Conservation (phyloP, 208 protist species). For the Trypanosomatidae sp. region DNA sequence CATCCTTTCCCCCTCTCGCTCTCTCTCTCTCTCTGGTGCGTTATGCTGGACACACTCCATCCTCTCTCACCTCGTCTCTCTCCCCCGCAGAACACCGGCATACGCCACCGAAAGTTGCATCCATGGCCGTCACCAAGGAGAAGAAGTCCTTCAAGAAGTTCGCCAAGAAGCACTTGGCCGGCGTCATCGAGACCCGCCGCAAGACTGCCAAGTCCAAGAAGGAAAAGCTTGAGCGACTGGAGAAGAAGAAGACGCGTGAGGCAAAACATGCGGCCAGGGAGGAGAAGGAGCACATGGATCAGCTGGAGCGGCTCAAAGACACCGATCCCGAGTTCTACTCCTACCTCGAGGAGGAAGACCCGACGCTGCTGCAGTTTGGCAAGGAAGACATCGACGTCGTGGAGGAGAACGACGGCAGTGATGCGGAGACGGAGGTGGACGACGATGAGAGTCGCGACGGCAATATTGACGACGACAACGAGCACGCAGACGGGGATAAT, state of each 20-base stretch:
- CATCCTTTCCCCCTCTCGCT: not conserved
- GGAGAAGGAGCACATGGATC: conserved; percentile 87
- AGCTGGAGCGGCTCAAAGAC: conserved; percentile 88
- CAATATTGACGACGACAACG: conserved; percentile 23
- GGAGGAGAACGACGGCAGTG: conserved; percentile 68
- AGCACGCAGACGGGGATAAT: conserved; percentile 30
- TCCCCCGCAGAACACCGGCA: not conserved
- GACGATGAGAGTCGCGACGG: conserved; percentile 48
- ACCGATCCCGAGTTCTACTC: conserved; percentile 91
- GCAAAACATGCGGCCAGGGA: conserved; percentile 61
- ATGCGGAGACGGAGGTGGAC: conserved; percentile 78
- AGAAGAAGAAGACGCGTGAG: conserved; percentile 76
- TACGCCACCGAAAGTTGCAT: not conserved
- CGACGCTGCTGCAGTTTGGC: conserved; percentile 84
- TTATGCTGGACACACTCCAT: not conserved
- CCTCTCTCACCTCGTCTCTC: not conserved
- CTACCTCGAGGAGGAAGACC: conserved; percentile 90
- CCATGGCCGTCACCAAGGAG: conserved; percentile 73
- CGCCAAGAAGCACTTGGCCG: conserved; percentile 90
- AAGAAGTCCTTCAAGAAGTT: conserved; percentile 94
- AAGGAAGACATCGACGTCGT: conserved; percentile 78
- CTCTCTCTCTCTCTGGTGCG: not conserved
- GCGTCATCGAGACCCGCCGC: conserved; percentile 86
- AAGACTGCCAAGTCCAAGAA: conserved; percentile 88
- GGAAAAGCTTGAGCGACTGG: conserved; percentile 84